Percentiles rank a stretch among this genome's conserved stretches.
phyloP scores from a whole-genome alignment of 2,329 filamentous ascomycete species.

The Coniochaeta ligniaria region DNA sequence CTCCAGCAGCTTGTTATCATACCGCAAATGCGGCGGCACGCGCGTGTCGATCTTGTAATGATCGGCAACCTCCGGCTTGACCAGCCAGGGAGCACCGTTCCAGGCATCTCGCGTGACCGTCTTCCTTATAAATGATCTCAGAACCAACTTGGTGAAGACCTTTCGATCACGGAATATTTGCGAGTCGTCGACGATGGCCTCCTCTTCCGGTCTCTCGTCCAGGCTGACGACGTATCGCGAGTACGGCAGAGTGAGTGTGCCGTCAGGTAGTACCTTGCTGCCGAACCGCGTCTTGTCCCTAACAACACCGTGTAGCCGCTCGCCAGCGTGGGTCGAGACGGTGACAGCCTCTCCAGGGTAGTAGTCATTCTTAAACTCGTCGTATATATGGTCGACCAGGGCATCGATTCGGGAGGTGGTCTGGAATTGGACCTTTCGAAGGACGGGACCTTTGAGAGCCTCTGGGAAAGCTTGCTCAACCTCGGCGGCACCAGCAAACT shows the following conservation, averaged over 20 bases:
- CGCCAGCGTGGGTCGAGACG: constrained; percentile 61
- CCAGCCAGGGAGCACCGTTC: constrained; percentile 94
- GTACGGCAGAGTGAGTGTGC: constrained; percentile 61
- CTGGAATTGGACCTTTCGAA: constrained; percentile 87
- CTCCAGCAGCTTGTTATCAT: constrained; percentile 72
- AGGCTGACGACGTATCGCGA: constrained; percentile 77
- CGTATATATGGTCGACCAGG: constrained; percentile 59
- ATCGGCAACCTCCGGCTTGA: constrained; percentile 77
- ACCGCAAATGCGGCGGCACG: constrained; percentile 73
- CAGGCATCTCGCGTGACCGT: constrained; percentile 87
- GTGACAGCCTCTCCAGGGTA: constrained; percentile 83
- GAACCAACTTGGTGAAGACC: constrained; percentile 87
- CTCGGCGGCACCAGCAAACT: constrained; percentile 76
- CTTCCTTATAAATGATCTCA: constrained; percentile 91
- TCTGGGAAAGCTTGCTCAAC: constrained; percentile 91
- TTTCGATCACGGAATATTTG: constrained; percentile 84
- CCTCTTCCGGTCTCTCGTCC: constrained; percentile 57
- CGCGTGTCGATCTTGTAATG: constrained; percentile 83
- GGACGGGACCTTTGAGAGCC: constrained; percentile 79
- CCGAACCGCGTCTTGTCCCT: constrained; percentile 80
- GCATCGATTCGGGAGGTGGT: constrained; percentile 85
- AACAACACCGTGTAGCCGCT: constrained; percentile 66
- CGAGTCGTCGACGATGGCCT: constrained; percentile 71
- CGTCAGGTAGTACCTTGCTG: constrained; percentile 55
- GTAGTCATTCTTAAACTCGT: constrained; percentile 82